phyloP scores from a whole-genome alignment of 2,329 filamentous ascomycete genomes.

The Chaetomiaceae sp. region DNA sequence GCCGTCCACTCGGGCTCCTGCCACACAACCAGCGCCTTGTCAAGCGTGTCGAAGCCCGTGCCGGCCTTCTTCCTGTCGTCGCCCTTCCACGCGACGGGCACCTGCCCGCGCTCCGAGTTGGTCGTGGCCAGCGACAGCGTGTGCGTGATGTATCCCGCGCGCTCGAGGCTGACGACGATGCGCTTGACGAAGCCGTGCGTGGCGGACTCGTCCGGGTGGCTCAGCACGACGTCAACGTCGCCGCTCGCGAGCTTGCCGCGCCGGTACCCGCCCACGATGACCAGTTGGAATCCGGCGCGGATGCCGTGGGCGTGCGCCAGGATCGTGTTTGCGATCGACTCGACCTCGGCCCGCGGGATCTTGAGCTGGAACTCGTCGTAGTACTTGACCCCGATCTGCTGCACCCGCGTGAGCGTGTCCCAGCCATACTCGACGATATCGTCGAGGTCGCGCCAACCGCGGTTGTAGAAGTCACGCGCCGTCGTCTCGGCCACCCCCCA shows the following conservation, averaged over 20 bases:
- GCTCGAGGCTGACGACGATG: constrained; percentile 66
- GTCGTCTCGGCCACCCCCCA: constrained; percentile 87
- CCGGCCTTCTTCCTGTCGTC: constrained; percentile 36
- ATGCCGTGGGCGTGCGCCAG: constrained; percentile 60
- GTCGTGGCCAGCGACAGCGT: constrained; percentile 65
- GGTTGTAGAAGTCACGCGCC: constrained; percentile 73
- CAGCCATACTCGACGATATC: constrained; percentile 82
- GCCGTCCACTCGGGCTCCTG: constrained; percentile 56
- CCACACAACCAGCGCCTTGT: constrained; percentile 93
- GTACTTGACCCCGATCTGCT: constrained; percentile 91
- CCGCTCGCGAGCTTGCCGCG: constrained; percentile 67
- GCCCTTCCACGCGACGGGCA: constrained; percentile 48
- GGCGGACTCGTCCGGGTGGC: constrained; percentile 63
- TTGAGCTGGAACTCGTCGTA: constrained; percentile 75
- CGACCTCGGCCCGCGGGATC: constrained; percentile 69
- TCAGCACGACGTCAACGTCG: constrained; percentile 82
- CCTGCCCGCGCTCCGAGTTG: constrained; percentile 67
- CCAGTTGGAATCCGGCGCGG: constrained; percentile 47
- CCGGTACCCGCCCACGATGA: constrained; percentile 73
- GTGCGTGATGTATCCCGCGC: constrained; percentile 68
- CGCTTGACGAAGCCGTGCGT: constrained; percentile 66
- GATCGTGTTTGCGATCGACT: constrained; percentile 59
- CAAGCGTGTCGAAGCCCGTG: constrained; percentile 75
- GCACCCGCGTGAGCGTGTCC: constrained; percentile 65
- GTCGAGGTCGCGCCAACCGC: constrained; percentile 76